Percentiles rank a stretch among this genome's conserved stretches.
These are phyloP conservation scores for Aegilops tauschii DNA, from an alignment of 176 grass and related monocot genomes.

Conservation along the genomic window DNA sequence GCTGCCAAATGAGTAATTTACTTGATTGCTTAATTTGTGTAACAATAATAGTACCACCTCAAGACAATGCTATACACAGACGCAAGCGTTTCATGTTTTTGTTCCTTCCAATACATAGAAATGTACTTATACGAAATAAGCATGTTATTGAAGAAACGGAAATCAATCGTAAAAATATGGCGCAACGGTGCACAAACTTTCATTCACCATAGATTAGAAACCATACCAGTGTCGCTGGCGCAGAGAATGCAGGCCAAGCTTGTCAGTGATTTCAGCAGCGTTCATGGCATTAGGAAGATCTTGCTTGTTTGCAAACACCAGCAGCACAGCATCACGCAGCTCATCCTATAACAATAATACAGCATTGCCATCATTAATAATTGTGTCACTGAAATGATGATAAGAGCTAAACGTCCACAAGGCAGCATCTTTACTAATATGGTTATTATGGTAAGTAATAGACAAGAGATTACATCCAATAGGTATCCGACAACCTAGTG, in stretches of 20 bases:
- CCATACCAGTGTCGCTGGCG: conserved; percentile 60
- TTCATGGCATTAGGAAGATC: conserved; percentile 70
- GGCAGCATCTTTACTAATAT: neutral
- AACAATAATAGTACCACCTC: neutral
- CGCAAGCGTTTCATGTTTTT: neutral
- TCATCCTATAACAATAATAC: conserved; percentile 37
- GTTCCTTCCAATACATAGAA: neutral
- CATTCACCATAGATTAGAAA: neutral
- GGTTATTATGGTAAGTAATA: neutral
- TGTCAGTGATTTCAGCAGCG: conserved; percentile 50
- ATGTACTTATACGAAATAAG: neutral
- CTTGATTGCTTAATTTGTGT: neutral
- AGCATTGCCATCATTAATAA: neutral
- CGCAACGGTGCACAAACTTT: neutral
- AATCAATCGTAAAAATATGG: neutral
- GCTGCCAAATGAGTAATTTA: no score
- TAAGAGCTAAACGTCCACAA: neutral
- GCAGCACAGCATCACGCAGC: conserved; percentile 54
- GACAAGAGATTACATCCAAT: neutral
- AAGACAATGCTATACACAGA: neutral
- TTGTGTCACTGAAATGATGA: neutral
- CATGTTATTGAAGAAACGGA: neutral
- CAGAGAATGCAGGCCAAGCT: conserved; percentile 52
- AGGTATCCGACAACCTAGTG: neutral
- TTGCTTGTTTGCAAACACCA: conserved; percentile 65